phyloP scores from a whole-genome alignment of 225 moss, liverwort and hornwort species.

The Lunularia cruciata region DNA sequence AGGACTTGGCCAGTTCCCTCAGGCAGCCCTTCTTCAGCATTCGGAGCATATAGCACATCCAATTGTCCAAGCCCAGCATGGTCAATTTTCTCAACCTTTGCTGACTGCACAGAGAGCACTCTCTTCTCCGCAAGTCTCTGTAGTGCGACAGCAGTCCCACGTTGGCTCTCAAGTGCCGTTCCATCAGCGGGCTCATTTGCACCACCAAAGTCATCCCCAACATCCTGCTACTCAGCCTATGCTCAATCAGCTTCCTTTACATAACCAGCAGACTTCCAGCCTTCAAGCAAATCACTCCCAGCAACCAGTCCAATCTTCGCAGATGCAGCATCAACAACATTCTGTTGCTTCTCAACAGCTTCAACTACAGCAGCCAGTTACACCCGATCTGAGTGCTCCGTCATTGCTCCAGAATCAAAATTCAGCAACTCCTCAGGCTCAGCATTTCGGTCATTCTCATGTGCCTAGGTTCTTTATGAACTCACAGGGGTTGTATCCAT shows the following conservation, averaged over 20 bases:
- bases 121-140: conserved; percentile 21
- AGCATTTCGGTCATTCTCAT: conserved; percentile 16
- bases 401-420: conserved; percentile 22
- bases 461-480: conserved; percentile 12
- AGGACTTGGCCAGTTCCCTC: conserved; percentile 6
- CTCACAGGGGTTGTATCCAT: conserved; percentile 27
- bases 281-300: conserved; percentile 19
- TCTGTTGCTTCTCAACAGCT: conserved; percentile 16
- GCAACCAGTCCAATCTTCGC: conserved; percentile 21
- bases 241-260: conserved; percentile 17
- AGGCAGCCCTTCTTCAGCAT: conserved; percentile 13
- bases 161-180: not conserved
- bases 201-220: conserved; percentile 18
- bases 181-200: conserved; percentile 16
- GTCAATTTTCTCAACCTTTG: conserved; percentile 11
- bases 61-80: conserved; percentile 10
- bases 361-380: conserved; percentile 19
- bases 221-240: conserved; percentile 14
- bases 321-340: conserved; percentile 29
- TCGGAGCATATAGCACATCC: conserved; percentile 6
- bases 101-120: conserved; percentile 5
- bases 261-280: not conserved
- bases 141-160: conserved; percentile 9
- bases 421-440: conserved; percentile 16
- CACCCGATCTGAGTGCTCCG: conserved; percentile 4